Evolutionary conservation across 2,329 filamentous ascomycete species (phyloP), one percentile per base, ranked within the genome.

Genomic region (Aspergillus flavus): DNA sequence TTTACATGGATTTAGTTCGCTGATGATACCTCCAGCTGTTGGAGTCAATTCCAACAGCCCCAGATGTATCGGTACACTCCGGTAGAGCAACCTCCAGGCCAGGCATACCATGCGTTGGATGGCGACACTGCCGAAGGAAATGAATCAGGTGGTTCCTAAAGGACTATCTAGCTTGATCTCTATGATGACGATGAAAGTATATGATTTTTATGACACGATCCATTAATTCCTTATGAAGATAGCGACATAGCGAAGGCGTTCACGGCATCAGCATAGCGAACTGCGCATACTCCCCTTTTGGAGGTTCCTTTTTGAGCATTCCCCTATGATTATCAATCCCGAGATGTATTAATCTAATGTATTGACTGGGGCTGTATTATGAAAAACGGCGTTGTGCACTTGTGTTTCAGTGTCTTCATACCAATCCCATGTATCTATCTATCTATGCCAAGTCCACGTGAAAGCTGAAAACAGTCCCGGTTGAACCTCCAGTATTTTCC

Each of bases 1-100:
- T 23, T 23, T 6, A 56, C n/a, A 59, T 34, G 48, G 1, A 43
- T 64, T 64, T 32, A 69, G 39, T n/a, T n/a, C 16, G 48, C 41
- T 21, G 6, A 30, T 32, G 39, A 39, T 36, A 16, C 23, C 53
- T 59, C 10, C 53, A 81, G 79, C 63, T 82, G 80, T 69, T 82
- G 81, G 81, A 78, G 82, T 70, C 79, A 81, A 69, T 80, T 82
- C 66, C 77, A 78, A 64, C 62, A 72, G 19, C 69, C 71, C 41
- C 68, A 72, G 45, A 66, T 71, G 43, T 72, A 75, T 54, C 73
- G 73, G 50, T 72, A 75, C 48, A 67, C 67, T 21, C 73, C 71
- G 34, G 67, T 71, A 36, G 76, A 76, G 45, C 67, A 70, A 34
- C 70, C 72, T n/a, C 58, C 50, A 30, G 61, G 57, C 30, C 54